phyloP scores from a whole-genome alignment of 208 protist genomes.

The Kentomonas sorsogonicus region DNA sequence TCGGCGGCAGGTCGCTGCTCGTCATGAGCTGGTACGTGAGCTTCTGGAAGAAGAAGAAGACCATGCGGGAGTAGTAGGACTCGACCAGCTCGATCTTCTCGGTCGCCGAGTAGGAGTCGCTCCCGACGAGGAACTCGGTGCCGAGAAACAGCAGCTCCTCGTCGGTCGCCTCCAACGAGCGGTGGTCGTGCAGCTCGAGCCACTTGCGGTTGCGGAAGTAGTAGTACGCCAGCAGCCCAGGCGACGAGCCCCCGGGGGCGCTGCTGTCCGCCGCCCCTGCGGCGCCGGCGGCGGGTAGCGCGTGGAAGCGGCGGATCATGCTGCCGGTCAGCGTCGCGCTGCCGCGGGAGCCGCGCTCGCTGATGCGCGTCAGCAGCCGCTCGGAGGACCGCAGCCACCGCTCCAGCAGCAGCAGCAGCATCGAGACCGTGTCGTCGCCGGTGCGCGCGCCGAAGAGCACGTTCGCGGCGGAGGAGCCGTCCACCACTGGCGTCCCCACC shows the following conservation, averaged over 20 bases:
- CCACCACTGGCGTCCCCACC: not conserved
- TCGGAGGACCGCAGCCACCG: not conserved
- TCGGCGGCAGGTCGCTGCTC: not conserved
- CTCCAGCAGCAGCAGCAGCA: not conserved
- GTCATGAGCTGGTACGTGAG: slow-evolving; percentile 14
- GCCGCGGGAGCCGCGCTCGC: not conserved
- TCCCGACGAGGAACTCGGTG: too few relatives aligned
- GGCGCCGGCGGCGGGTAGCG: slow-evolving; percentile 2
- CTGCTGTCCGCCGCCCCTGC: not conserved
- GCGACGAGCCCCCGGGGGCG: not conserved
- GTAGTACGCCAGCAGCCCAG: slow-evolving; percentile 21
- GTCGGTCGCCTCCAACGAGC: too few relatives aligned
- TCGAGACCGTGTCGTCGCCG: not conserved
- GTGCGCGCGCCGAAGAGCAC: not conserved
- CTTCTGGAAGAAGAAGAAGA: too few relatives aligned
- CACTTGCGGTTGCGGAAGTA: too few relatives aligned
- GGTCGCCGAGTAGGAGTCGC: too few relatives aligned
- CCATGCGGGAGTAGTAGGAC: too few relatives aligned
- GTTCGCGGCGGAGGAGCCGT: too few relatives aligned
- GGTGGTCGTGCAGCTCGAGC: too few relatives aligned
- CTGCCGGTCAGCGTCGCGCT: not conserved
- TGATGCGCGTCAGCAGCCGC: not conserved
- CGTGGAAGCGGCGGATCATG: not conserved
- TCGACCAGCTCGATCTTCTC: too few relatives aligned
- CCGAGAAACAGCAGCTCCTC: too few relatives aligned